Evolutionary conservation across 2,329 filamentous ascomycete species (phyloP).

Genomic region (Colletotrichum sansevieriae): DNA sequence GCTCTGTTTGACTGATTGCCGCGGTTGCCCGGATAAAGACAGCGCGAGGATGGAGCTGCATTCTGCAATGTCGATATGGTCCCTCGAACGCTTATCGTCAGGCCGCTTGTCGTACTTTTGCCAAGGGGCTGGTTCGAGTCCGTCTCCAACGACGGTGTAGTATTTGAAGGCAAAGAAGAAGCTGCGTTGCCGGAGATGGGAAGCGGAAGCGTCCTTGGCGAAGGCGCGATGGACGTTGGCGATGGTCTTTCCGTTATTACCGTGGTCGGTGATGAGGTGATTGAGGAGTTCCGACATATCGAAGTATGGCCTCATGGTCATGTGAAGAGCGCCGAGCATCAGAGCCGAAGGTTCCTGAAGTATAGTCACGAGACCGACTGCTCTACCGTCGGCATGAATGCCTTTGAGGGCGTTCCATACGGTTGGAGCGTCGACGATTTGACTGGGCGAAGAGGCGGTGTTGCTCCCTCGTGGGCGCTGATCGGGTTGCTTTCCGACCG

Average conservation of each 20-base stretch:
- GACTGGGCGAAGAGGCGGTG: slow-evolving; percentile 52
- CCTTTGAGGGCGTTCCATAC: slow-evolving; percentile 58
- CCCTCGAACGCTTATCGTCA: slow-evolving; percentile 51
- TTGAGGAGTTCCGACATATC: slow-evolving; percentile 73
- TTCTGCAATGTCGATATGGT: slow-evolving; percentile 71
- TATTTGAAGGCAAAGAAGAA: slow-evolving; percentile 77
- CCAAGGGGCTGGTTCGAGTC: slow-evolving; percentile 70
- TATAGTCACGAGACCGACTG: slow-evolving; percentile 70
- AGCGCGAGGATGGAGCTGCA: slow-evolving; percentile 72
- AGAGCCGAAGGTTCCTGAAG: slow-evolving; percentile 72
- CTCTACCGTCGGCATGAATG: slow-evolving; percentile 53
- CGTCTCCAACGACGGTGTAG: slow-evolving; percentile 70
- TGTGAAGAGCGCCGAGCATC: slow-evolving; percentile 69
- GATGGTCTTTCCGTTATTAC: slow-evolving; percentile 57
- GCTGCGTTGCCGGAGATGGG: slow-evolving; percentile 63
- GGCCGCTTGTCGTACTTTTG: slow-evolving; percentile 66
- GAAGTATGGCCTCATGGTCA: slow-evolving; percentile 69
- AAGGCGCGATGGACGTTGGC: slow-evolving; percentile 67
- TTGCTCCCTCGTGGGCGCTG: slow-evolving; percentile 43
- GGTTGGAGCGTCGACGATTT: slow-evolving; percentile 54
- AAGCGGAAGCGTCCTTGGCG: slow-evolving; percentile 48
- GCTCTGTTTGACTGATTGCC: slow-evolving; percentile 62
- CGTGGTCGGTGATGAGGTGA: slow-evolving; percentile 64
- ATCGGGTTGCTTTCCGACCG: slow-evolving; percentile 36
- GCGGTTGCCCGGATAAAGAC: slow-evolving; percentile 65